Percentiles rank a stretch among this genome's conserved stretches.
These are phyloP conservation scores for Pichia cactophila DNA, from an alignment of 1,139 yeast genomes.

Conservation along the genomic window DNA sequence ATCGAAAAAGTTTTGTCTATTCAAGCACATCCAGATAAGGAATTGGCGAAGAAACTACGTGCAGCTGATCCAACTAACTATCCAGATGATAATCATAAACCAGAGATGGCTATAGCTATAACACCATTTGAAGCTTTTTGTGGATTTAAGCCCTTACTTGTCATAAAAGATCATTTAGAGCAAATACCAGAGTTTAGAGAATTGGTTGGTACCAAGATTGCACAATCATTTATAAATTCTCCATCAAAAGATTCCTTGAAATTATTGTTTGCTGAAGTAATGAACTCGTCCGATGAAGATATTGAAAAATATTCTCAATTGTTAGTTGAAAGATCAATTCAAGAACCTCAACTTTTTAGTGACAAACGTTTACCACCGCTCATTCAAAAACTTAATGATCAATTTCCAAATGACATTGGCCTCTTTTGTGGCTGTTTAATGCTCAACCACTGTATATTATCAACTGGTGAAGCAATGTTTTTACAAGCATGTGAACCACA, in stretches of 20 bases:
- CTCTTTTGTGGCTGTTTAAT: constrained; percentile 90
- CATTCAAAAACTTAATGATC: constrained; percentile 67
- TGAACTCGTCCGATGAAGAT: constrained; percentile 62
- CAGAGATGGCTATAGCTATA: constrained; percentile 98
- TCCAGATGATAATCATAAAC: constrained; percentile 97
- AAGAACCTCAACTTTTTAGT: constrained; percentile 43
- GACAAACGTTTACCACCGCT: constrained; percentile 55
- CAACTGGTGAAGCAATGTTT: constrained; percentile 95
- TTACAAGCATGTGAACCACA: constrained; percentile 96
- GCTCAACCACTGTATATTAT: constrained; percentile 76
- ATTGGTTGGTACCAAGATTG: constrained; percentile 58
- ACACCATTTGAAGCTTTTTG: constrained; percentile 96
- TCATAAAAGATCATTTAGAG: constrained; percentile 59
- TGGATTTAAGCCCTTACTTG: constrained; percentile 87
- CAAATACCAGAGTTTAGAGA: constrained; percentile 69
- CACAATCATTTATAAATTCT: constrained; percentile 37
- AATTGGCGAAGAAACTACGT: constrained; percentile 69
- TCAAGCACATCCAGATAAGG: constrained; percentile 97
- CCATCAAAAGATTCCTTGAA: constrained; percentile 52
- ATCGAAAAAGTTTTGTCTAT: constrained; percentile 88
- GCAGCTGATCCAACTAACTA: constrained; percentile 82
- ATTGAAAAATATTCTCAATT: constrained; percentile 48
- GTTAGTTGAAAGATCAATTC: constrained; percentile 55
- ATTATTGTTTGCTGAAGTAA: constrained; percentile 67
- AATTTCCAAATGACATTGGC: constrained; percentile 91